Base-by-base conservation (phyloP, 352 stramenopile species). In the Poterioochromonas sp. region DNA sequence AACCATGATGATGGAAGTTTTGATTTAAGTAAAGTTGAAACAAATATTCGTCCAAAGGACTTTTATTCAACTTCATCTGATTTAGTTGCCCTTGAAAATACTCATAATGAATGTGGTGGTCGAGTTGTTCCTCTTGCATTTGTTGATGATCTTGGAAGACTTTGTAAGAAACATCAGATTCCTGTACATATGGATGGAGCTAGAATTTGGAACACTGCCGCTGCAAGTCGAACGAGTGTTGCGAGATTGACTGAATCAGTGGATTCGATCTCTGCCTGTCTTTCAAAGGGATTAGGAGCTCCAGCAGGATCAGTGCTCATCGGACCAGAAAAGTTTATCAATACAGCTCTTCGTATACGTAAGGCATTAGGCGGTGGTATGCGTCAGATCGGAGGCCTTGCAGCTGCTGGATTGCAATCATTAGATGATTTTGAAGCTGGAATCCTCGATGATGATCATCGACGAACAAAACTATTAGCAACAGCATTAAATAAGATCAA, bases 281-380 rank as follows among this genome's bases (percentile, higher is more conserved):
- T 97, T 47, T 96, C 90, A 85, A 97, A 97, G 76, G 92, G 92
- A 0, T 83, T 97, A n/a, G 91, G 90, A 20, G 90, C 92, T 0
- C 92, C 92, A 0, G 88, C 95, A 1, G 92, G 92, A 40, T 94
- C 89, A 37, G 88, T 97, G 54, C 84, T 97, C 37, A 91, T 90
- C 0, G 92, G 92, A 58, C 87, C 88, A 12, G 81, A 86, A 35
- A 86, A 91, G 54, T 94, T 97, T 80, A 95, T 97, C 47, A 73
- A 85, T 8, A 73, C 65, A 53, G 64, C 64, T n/a, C 22, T 8
- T 76, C 88, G 94, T 29, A 82, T 96, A 81, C 86, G 95, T 44
- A 99, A 99, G 86, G 93, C 91, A 44, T 87, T 98, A 20, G 95
- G 95, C 12, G 95, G 95, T 49, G 94, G 94, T 8, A 98, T 98